Conservation (phyloP, 768 basidiomycete genomes). For the Boletus reticuloceps region DNA sequence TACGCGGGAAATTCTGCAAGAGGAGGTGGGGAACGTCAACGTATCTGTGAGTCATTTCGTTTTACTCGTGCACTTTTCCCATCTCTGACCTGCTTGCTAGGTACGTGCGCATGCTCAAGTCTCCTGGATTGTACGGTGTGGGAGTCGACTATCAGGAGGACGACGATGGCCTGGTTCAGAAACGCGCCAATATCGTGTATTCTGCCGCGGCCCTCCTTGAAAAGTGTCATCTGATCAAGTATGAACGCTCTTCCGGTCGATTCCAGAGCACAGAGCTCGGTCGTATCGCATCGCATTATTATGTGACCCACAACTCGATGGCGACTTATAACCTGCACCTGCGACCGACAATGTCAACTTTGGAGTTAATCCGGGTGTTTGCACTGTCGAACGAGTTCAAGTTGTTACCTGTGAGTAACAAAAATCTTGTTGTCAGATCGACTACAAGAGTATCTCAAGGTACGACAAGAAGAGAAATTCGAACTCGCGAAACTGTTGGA, state of each 20-base stretch:
- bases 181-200: too few species aligned
- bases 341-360: too few species aligned
- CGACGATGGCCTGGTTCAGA: constrained; percentile 44
- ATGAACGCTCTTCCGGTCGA: neutral
- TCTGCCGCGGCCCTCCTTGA: too few species aligned
- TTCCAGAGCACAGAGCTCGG: constrained; percentile 5
- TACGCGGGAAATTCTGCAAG: constrained; percentile 82
- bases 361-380: neutral
- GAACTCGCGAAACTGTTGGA: constrained; percentile 3
- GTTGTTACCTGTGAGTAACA: constrained; percentile 17
- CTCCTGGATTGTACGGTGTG: constrained; percentile 83
- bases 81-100: neutral
- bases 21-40: constrained; percentile 85
- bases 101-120: constrained; percentile 74
- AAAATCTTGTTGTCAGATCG: neutral
- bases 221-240: too few species aligned
- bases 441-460: constrained; percentile 30
- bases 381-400: constrained; percentile 2
- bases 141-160: constrained; percentile 90
- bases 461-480: constrained; percentile 62
- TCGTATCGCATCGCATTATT: constrained; percentile 1
- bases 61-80: constrained; percentile 1
- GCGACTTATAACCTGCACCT: too few species aligned
- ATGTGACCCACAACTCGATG: constrained; percentile 54
- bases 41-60: constrained; percentile 62